These are phyloP conservation scores for Flammula alnicola DNA, from an alignment of 1,284 basidiomycete genomes.

Conservation along the genomic window DNA sequence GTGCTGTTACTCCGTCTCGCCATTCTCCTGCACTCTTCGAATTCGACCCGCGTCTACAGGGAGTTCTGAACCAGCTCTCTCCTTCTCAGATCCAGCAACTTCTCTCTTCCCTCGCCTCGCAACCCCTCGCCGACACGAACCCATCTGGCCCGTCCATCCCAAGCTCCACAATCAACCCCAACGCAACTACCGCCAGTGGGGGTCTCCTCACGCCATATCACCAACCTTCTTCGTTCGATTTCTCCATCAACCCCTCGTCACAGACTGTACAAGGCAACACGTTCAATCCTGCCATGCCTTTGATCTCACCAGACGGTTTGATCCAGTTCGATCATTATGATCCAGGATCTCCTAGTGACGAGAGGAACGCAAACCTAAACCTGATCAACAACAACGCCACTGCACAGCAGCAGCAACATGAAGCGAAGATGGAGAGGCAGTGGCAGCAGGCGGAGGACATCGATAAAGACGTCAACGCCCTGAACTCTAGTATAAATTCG, in stretches of 20 bases:
- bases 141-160: conserved; percentile 4
- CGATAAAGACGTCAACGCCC: conserved; percentile 71
- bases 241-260: conserved; percentile 24
- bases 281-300: conserved; percentile 15
- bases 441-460: conserved; percentile 72
- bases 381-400: conserved; percentile 4
- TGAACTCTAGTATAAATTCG: conserved; percentile 75
- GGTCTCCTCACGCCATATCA: conserved; percentile 26
- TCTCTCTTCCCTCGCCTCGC: conserved; percentile 56
- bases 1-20: conserved; percentile 33
- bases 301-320: conserved; percentile 34
- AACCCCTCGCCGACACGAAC: conserved; percentile 36
- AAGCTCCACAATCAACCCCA: conserved; percentile 22
- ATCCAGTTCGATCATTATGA: conserved; percentile 40
- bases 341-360: conserved; percentile 5
- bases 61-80: conserved; percentile 65
- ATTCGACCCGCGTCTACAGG: conserved; percentile 59
- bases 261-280: conserved; percentile 1
- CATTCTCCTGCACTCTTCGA: conserved; percentile 33
- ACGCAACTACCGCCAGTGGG: conserved; percentile 13
- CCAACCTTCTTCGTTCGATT: conserved; percentile 37
- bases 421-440: conserved; percentile 45
- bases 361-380: not conserved
- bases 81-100: conserved; percentile 75
- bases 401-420: conserved; percentile 18